phyloP scores from a whole-genome alignment of 1,139 yeast species.

The Saccharomyces pastorianus region DNA sequence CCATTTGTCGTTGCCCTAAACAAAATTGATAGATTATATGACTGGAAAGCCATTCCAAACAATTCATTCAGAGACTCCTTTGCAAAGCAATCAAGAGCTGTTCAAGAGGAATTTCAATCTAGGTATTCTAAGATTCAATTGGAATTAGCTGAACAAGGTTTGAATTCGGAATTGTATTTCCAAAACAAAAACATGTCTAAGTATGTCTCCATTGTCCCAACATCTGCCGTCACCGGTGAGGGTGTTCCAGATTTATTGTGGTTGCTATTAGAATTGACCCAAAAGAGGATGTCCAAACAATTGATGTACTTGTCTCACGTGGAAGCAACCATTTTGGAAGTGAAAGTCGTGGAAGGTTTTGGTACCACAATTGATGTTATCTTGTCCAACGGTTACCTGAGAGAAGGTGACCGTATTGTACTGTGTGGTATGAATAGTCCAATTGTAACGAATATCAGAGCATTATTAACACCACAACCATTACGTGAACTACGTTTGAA shows the following conservation, averaged over 20 bases:
- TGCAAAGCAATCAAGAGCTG: slow-evolving; percentile 70
- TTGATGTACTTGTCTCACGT: slow-evolving; percentile 84
- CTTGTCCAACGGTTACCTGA: slow-evolving; percentile 84
- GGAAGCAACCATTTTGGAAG: slow-evolving; percentile 95
- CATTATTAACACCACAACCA: slow-evolving; percentile 95
- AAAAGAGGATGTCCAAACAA: slow-evolving; percentile 97
- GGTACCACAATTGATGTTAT: slow-evolving; percentile 98
- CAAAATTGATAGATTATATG: slow-evolving; percentile 94
- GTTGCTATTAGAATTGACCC: slow-evolving; percentile 89
- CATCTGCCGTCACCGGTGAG: slow-evolving; percentile 98
- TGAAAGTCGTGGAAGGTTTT: slow-evolving; percentile 95
- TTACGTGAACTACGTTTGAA: slow-evolving; percentile 91
- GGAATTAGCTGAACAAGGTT: slow-evolving; percentile 94
- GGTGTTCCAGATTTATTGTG: slow-evolving; percentile 98
- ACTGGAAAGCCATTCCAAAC: slow-evolving; percentile 88
- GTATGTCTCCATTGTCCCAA: slow-evolving; percentile 93
- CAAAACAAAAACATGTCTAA: slow-evolving; percentile 89
- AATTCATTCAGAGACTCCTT: slow-evolving; percentile 93
- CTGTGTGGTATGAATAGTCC: slow-evolving; percentile 98
- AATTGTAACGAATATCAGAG: slow-evolving; percentile 93
- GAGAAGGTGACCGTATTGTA: slow-evolving; percentile 91
- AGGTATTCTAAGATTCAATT: slow-evolving; percentile 80
- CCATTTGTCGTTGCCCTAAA: slow-evolving; percentile 95
- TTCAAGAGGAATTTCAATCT: slow-evolving; percentile 85
- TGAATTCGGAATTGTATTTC: slow-evolving; percentile 91